A percentile compares a stretch with the other conserved stretches of the same genome.
Evolutionary conservation across 371 early-diverging fungal species (phyloP).

Genomic region (Dentiscutata heterogama): DNA sequence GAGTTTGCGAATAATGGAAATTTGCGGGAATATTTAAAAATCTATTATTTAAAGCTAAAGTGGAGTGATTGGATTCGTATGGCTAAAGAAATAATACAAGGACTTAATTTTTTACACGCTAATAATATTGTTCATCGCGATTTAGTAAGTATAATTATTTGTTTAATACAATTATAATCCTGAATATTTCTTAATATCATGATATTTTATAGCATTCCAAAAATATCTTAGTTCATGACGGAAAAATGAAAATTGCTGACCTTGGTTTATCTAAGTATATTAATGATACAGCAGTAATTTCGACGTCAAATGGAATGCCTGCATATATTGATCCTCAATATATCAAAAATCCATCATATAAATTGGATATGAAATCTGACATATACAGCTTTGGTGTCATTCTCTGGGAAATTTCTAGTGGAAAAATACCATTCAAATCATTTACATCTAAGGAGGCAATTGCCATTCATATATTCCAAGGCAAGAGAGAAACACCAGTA

Average conservation of each 20-base stretch:
- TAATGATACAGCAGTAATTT: background rate
- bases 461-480: background rate
- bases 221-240: constrained; percentile 3
- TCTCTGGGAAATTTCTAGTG: background rate
- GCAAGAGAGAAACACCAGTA: background rate
- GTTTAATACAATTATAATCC: too few relatives aligned
- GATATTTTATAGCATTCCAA: background rate
- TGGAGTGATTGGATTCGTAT: too few relatives aligned
- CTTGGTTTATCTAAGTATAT: background rate
- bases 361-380: background rate
- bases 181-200: too few relatives aligned
- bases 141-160: constrained; percentile 2
- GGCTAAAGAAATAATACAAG: background rate
- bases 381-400: background rate
- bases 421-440: background rate
- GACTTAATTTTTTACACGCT: background rate
- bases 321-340: background rate
- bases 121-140: constrained; percentile 8
- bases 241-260: background rate
- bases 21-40: too few relatives aligned
- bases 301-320: background rate
- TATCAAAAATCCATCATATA: background rate
- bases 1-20: too few relatives aligned
- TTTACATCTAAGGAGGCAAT: background rate
- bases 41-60: too few relatives aligned